These are phyloP conservation scores for Kwoniella europaea DNA, from an alignment of 768 basidiomycete species.

Conservation along the genomic window DNA sequence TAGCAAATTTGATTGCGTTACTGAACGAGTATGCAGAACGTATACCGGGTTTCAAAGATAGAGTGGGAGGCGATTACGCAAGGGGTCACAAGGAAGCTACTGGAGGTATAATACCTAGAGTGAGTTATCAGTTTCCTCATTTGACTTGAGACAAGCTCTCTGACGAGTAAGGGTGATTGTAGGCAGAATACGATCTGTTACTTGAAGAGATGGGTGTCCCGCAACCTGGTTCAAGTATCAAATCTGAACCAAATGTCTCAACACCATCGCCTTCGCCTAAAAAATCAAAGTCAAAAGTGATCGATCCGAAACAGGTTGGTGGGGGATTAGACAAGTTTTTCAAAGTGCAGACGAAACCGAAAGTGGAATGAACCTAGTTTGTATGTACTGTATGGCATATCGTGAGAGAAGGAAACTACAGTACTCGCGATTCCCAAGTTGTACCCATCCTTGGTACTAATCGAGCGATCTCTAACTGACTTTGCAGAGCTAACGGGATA, in stretches of 20 bases:
- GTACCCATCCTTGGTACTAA: constrained; percentile 21
- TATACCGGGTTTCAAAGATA: constrained; percentile 56
- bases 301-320: constrained; percentile 36
- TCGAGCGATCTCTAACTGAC: constrained; percentile 12
- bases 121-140: constrained; percentile 8
- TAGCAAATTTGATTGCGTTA: constrained; percentile 60
- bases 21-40: constrained; percentile 59
- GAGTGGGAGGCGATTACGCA: constrained; percentile 63
- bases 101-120: constrained; percentile 63
- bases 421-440: constrained; percentile 23
- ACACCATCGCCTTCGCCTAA: constrained; percentile 15
- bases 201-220: constrained; percentile 44
- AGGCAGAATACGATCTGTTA: constrained; percentile 44
- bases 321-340: constrained; percentile 41
- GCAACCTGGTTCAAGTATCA: constrained; percentile 19
- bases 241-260: constrained; percentile 3
- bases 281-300: constrained; percentile 27
- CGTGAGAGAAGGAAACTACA: constrained; percentile 8
- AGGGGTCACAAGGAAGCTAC: constrained; percentile 64
- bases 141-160: background rate
- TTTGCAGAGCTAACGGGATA: constrained; percentile 2
- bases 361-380: background rate
- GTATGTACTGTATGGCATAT: background rate
- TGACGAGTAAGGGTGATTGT: background rate
- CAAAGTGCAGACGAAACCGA: constrained; percentile 17